Evolutionary conservation across 768 basidiomycete species (phyloP).

Genomic region (Exidia glandulosa): DNA sequence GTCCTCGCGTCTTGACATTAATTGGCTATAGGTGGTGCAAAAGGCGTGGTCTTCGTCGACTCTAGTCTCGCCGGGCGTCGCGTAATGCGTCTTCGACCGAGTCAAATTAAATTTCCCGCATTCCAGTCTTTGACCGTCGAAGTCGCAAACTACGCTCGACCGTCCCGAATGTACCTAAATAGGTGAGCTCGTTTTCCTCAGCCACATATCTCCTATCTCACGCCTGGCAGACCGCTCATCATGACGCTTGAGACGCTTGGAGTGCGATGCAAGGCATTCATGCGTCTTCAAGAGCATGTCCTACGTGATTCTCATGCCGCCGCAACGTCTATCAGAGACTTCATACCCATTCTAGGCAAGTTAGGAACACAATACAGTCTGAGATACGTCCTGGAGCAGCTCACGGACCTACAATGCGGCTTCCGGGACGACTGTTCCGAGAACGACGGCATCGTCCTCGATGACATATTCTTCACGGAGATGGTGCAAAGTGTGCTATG

Average conservation of each 20-base stretch:
- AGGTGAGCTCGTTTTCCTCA: constrained; percentile 30
- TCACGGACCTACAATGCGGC: constrained; percentile 39
- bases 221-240: constrained; percentile 44
- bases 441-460: constrained; percentile 25
- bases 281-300: constrained; percentile 48
- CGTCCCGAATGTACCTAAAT: constrained; percentile 58
- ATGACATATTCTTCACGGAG: constrained; percentile 46
- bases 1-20: not conserved
- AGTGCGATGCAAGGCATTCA: constrained; percentile 45
- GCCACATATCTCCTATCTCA: not conserved
- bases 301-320: constrained; percentile 49
- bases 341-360: constrained; percentile 35
- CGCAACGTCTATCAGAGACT: constrained; percentile 41
- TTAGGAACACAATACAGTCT: constrained; percentile 40
- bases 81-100: constrained; percentile 59
- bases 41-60: constrained; percentile 71
- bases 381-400: constrained; percentile 35
- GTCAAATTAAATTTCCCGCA: constrained; percentile 68
- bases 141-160: constrained; percentile 58
- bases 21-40: constrained; percentile 44
- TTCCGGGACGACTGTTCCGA: constrained; percentile 21
- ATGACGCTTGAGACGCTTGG: constrained; percentile 73
- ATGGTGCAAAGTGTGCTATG: constrained; percentile 52
- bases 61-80: constrained; percentile 30
- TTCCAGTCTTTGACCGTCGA: constrained; percentile 27